These are phyloP conservation scores for Panaeolus cyanescens DNA, from an alignment of 768 basidiomycete genomes.

Conservation along the genomic window DNA sequence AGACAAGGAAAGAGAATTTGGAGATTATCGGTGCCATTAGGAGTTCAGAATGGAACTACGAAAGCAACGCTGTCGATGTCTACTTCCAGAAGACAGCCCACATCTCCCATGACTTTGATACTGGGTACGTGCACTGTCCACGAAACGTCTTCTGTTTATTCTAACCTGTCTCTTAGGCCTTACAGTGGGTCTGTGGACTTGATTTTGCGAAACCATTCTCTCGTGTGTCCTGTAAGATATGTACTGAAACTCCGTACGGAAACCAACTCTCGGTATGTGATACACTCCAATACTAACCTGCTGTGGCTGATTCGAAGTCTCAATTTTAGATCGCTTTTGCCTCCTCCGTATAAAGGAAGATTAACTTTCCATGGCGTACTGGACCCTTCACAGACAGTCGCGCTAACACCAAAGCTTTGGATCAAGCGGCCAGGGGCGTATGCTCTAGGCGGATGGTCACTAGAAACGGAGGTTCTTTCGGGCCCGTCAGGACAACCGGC, in stretches of 20 bases:
- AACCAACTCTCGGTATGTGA: constrained; percentile 23
- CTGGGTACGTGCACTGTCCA: constrained; percentile 59
- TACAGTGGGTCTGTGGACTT: constrained; percentile 57
- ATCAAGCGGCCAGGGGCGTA: constrained; percentile 66
- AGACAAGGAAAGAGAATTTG: constrained; percentile 75
- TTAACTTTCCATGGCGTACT: constrained; percentile 66
- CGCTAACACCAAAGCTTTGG: constrained; percentile 57
- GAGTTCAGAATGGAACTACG: constrained; percentile 73
- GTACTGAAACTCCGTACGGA: constrained; percentile 47
- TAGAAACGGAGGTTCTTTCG: constrained; percentile 48
- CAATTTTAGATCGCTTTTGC: constrained; percentile 39
- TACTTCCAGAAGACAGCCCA: constrained; percentile 42
- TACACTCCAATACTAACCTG: constrained; percentile 11
- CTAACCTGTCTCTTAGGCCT: constrained; percentile 56
- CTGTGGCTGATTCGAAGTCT: neutral
- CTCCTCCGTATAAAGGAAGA: constrained; percentile 65
- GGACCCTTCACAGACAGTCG: constrained; percentile 44
- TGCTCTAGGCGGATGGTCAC: constrained; percentile 63
- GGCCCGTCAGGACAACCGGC: constrained; percentile 4
- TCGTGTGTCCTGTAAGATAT: constrained; percentile 60
- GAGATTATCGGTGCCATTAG: constrained; percentile 69
- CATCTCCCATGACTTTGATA: constrained; percentile 63
- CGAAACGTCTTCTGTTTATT: too few relatives aligned
- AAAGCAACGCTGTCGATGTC: constrained; percentile 74
- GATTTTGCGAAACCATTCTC: constrained; percentile 70